Base-by-base conservation (phyloP, 1,284 basidiomycete species). In the Paramarasmius palmivorus region DNA sequence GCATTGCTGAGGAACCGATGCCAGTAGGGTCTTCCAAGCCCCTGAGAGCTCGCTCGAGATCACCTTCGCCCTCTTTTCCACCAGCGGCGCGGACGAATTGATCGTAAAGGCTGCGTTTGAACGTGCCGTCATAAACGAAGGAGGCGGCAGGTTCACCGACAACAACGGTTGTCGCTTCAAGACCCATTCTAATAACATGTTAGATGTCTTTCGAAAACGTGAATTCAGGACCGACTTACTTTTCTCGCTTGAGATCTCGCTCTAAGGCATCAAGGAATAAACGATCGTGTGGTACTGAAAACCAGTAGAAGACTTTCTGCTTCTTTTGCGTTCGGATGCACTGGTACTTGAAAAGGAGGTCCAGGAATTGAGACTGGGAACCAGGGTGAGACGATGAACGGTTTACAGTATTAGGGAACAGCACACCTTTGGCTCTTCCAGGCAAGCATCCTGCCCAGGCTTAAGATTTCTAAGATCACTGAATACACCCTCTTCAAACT, bases 311-410 rank as follows among this genome's bases (percentile, higher is more conserved):
- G 20, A 92, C 91, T 67, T 94, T 93, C 74, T 95, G 93, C 74
- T 95, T 95, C 79, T 96, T 97, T 69, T 96, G 93, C 0, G 94
- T 96, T 39, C 93, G 84, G 59, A 97, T 95, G 68, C 93, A 95
- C 65, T 94, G 92, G 63, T 92, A 93, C 70, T 94, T 93, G 84
- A 95, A 96, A 14, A 97, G 75, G 32, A 95, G 78, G 65, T 96
- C 93, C 15, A 97, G 77, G 78, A 94, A 89, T n/a, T 87, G 87
- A n/a, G 88, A 91, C 91, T 93, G 64, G 47, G 17, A 49, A 58
- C 50, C 53, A 57, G 42, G 38, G 45, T 8, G 47, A 49, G 29
- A 26, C 49, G 50, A 17, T 39, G 49, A 55, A 50, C n/a, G 49
- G 54, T 57, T 54, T 48, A 50, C 15, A 41, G 56, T 41, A 29